phyloP scores from a whole-genome alignment of 2,329 filamentous ascomycete genomes.

The Zopfia rhizophila region DNA sequence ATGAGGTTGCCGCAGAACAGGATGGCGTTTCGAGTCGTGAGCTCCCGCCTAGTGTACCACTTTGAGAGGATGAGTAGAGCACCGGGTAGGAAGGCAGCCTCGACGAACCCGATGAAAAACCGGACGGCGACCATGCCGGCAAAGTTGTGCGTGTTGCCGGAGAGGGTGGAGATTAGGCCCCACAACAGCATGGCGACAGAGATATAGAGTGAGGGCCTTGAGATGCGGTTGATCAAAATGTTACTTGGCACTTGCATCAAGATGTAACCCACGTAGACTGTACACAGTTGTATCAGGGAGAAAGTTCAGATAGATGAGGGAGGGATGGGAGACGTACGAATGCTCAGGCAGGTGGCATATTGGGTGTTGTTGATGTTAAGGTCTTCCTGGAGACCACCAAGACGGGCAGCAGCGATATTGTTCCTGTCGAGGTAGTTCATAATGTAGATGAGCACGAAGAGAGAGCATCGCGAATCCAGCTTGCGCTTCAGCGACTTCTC shows the following conservation, averaged over 20 bases:
- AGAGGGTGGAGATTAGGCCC: conserved; percentile 52
- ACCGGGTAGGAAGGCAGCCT: conserved; percentile 67
- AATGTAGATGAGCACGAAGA: conserved; percentile 51
- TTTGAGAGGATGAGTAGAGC: conserved; percentile 71
- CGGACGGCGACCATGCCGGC: conserved; percentile 50
- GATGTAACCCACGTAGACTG: conserved; percentile 33
- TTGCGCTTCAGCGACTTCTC: conserved; percentile 49
- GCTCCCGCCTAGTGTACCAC: conserved; percentile 70
- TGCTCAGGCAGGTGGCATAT: conserved; percentile 47
- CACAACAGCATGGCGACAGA: conserved; percentile 50
- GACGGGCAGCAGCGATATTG: conserved; percentile 47
- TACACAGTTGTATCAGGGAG: conserved; percentile 19
- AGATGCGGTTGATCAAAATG: conserved; percentile 55
- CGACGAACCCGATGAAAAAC: conserved; percentile 51
- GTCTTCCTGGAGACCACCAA: conserved; percentile 46
- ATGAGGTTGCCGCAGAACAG: conserved; percentile 56
- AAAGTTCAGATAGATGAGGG: neutral
- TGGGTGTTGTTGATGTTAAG: conserved; percentile 41
- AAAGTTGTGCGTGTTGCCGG: conserved; percentile 45
- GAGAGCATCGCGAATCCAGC: conserved; percentile 42
- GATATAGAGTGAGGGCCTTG: conserved; percentile 49
- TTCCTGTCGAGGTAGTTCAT: conserved; percentile 48
- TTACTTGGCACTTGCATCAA: conserved; percentile 53
- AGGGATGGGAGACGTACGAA: conserved; percentile 27
- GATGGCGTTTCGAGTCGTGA: conserved; percentile 52